Evolutionary conservation across 1,139 yeast species (phyloP).

Genomic region (Pichia sp.): DNA sequence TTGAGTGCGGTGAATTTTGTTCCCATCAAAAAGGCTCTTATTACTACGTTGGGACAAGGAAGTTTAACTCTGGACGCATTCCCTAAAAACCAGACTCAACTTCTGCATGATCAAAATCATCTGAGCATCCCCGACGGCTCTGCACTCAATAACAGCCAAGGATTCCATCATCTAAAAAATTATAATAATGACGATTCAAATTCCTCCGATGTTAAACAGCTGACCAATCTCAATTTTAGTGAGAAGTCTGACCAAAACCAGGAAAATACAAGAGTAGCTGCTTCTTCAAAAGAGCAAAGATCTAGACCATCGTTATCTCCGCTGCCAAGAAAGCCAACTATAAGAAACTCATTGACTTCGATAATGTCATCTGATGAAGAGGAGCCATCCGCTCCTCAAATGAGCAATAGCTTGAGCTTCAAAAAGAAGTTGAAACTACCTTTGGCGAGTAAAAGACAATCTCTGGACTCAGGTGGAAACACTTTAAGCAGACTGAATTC

Average conservation of each 20-base stretch:
- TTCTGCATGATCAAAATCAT: constrained; percentile 2
- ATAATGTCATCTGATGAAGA: constrained; percentile 10
- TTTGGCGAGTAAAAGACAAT: constrained; percentile 6
- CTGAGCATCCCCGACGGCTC: not conserved
- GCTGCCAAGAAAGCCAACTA: constrained; percentile 10
- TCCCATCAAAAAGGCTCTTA: constrained; percentile 52
- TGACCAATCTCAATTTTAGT: not conserved
- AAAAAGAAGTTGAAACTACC: constrained; percentile 16
- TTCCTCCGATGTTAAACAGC: not conserved
- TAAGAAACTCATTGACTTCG: constrained; percentile 11
- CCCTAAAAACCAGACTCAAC: constrained; percentile 21
- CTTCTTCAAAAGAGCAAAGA: not conserved
- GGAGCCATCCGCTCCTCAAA: not conserved
- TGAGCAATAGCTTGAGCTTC: constrained; percentile 13
- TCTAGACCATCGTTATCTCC: constrained; percentile 11
- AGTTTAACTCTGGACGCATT: constrained; percentile 56
- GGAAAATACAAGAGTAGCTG: not conserved
- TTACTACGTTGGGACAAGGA: constrained; percentile 70
- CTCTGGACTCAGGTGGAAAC: constrained; percentile 2
- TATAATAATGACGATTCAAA: not conserved
- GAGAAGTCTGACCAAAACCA: not conserved
- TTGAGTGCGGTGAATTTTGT: constrained; percentile 45
- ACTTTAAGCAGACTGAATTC: not conserved
- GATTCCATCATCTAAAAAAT: not conserved
- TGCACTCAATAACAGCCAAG: not conserved